A percentile compares a stretch with the other conserved stretches of the same genome.
Evolutionary conservation across 1,139 yeast species (phyloP).

Genomic region (Debaryomyces udenii): DNA sequence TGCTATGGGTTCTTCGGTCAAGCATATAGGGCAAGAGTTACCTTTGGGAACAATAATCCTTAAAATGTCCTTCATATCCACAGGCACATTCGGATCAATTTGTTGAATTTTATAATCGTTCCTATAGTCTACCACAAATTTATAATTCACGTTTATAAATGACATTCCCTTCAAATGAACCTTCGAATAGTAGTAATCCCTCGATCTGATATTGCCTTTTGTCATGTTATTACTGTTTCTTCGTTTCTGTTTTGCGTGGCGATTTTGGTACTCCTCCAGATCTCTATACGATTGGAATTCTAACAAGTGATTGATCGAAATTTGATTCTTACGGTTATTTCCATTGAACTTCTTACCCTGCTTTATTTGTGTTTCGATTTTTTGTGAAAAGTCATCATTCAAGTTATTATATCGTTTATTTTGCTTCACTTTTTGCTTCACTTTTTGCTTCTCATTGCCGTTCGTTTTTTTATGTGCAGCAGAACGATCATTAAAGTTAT

Average conservation of each 20-base stretch:
- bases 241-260: conserved; percentile 17
- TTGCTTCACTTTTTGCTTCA: conserved; percentile 1
- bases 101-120: conserved; percentile 59
- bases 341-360: conserved; percentile 19
- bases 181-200: conserved; percentile 16
- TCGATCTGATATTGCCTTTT: conserved; percentile 8
- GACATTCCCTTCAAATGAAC: conserved; percentile 65
- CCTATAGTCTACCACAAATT: conserved; percentile 72
- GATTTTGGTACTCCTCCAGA: conserved; percentile 48
- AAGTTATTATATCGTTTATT: not conserved
- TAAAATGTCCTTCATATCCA: conserved; percentile 62
- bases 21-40: conserved; percentile 88
- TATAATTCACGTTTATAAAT: conserved; percentile 82
- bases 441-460: conserved; percentile 1
- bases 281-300: conserved; percentile 58
- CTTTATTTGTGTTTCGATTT: conserved; percentile 17
- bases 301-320: conserved; percentile 65
- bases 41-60: conserved; percentile 77
- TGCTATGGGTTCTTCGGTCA: conserved; percentile 80
- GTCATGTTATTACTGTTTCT: conserved; percentile 20
- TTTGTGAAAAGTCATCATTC: conserved; percentile 12
- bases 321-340: conserved; percentile 52
- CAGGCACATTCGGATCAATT: conserved; percentile 73
- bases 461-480: not conserved
- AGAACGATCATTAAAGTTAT: not conserved